phyloP scores from a whole-genome alignment of 2,329 filamentous ascomycete species.

The Fusarium ramigenum region DNA sequence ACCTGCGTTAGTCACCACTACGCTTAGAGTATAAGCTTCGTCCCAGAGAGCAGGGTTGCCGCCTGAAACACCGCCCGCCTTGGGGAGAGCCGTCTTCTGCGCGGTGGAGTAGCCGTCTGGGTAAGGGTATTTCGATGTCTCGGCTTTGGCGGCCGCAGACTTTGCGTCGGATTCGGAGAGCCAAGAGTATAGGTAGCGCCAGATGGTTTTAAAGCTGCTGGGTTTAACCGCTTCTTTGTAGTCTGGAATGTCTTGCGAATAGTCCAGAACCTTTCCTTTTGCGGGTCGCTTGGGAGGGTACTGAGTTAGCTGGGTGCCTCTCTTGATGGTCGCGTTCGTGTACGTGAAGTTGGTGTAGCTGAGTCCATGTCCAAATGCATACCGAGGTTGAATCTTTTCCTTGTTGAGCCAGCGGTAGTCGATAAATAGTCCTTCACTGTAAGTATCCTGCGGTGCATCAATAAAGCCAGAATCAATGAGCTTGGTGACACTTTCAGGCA shows the following conservation, averaged over 20 bases:
- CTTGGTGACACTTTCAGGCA: constrained; percentile 66
- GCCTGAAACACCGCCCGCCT: constrained; percentile 74
- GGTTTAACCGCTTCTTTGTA: constrained; percentile 68
- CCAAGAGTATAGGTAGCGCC: constrained; percentile 77
- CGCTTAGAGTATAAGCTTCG: constrained; percentile 52
- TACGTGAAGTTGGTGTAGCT: constrained; percentile 81
- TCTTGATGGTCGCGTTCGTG: constrained; percentile 57
- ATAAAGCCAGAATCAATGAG: constrained; percentile 57
- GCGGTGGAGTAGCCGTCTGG: constrained; percentile 70
- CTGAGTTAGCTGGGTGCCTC: constrained; percentile 54
- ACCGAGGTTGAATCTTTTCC: constrained; percentile 76
- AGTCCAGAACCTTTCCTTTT: constrained; percentile 54
- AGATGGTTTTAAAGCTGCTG: constrained; percentile 64
- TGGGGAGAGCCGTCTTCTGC: constrained; percentile 53
- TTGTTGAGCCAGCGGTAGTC: constrained; percentile 93
- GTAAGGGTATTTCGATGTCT: constrained; percentile 63
- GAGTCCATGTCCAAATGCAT: constrained; percentile 86
- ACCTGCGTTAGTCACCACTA: constrained; percentile 65
- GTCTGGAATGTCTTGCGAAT: constrained; percentile 62
- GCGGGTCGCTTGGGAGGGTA: constrained; percentile 48
- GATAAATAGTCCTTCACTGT: constrained; percentile 83
- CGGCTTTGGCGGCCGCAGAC: constrained; percentile 51
- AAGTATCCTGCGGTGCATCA: constrained; percentile 83
- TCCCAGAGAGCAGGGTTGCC: constrained; percentile 75
- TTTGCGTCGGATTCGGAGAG: constrained; percentile 55